Evolutionary conservation across 2,329 filamentous ascomycete species (phyloP), one percentile per base, ranked within the genome.

Genomic region (Penicillium sp.): DNA sequence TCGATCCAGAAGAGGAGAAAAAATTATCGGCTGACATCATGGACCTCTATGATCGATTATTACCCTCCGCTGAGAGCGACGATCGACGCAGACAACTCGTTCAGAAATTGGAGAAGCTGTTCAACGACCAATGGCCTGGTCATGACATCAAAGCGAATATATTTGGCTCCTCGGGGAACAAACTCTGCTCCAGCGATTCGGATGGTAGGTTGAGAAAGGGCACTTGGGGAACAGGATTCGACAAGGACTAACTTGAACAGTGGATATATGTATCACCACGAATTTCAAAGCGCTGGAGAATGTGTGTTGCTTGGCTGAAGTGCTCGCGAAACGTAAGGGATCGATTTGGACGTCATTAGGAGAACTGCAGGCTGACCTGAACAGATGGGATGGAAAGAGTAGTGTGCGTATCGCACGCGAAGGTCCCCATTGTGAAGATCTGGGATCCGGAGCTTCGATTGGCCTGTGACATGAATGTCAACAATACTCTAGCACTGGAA

Each of bases 401-500:
- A 1, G 89, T 97, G 22, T 99, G 94, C 71, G 91, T 97, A 48
- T 91, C 91, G 27, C 90, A 89, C 40, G 94, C 94, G 55, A 97
- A 97, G 75, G 94, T 99, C 13, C 93, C 94, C 4, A 99, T 99
- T 67, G 94, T 99, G 64, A 97, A 97, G 78, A 90, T 96, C 52
- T 99, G 94, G 92, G 94, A 99, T 71, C 94, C 94, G 3, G 91
- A 96, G 72, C 80, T 97, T 53, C 81, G 87, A 60, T 80, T 99
- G 47, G 89, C 92, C 14, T 97, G 92, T 72, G 94, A 99, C 71
- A 94, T 99, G 88, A 99, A 99, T 65, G 92, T 99, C 76, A 99
- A 99, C 78, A 99, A 97, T 67, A 94, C 92, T 0, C 76, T 95
- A 49, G 94, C 94, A 4, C 79, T 99, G 57, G 92, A 97, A 73